A percentile compares a stretch with the other conserved stretches of the same genome.
These are phyloP conservation scores for Talinum fruticosum DNA, from an alignment of 148 eudicot species.

Conservation along the genomic window DNA sequence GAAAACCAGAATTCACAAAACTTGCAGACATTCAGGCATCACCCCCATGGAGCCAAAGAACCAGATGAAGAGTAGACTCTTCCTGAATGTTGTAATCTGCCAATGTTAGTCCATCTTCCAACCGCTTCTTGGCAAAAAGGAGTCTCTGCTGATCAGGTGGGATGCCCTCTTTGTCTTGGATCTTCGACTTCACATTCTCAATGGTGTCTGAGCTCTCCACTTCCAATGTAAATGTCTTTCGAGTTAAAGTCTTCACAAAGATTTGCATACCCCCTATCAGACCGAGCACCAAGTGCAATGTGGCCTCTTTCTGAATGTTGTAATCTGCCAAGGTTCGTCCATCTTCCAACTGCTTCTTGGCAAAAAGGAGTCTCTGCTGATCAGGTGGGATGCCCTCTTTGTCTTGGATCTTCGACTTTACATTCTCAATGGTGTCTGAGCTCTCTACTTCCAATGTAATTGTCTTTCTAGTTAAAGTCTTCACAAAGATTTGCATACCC, in stretches of 20 bases:
- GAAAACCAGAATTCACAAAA: too few relatives aligned
- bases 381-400: conserved; percentile 25
- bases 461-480: conserved; percentile 13
- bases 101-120: conserved; percentile 27
- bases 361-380: conserved; percentile 25
- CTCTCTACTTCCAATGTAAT: conserved; percentile 20
- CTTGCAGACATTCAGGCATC: too few relatives aligned
- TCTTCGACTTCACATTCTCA: conserved; percentile 23
- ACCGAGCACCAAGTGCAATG: conserved; percentile 15
- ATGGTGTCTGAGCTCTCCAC: conserved; percentile 16
- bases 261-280: conserved; percentile 22
- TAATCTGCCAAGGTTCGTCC: conserved; percentile 17
- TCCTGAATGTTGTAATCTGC: conserved; percentile 29
- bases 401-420: conserved; percentile 24
- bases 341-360: conserved; percentile 22
- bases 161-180: conserved; percentile 25
- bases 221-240: conserved; percentile 24
- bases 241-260: conserved; percentile 22
- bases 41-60: not conserved
- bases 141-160: conserved; percentile 25
- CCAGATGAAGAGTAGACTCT: conserved; percentile 10
- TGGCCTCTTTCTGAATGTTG: conserved; percentile 24
- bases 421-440: conserved; percentile 24
- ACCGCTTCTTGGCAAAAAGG: conserved; percentile 18
- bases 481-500: conserved; percentile 24